These are phyloP conservation scores for Penicillium sp. DNA, from an alignment of 2,329 filamentous ascomycete species.

Conservation along the genomic window DNA sequence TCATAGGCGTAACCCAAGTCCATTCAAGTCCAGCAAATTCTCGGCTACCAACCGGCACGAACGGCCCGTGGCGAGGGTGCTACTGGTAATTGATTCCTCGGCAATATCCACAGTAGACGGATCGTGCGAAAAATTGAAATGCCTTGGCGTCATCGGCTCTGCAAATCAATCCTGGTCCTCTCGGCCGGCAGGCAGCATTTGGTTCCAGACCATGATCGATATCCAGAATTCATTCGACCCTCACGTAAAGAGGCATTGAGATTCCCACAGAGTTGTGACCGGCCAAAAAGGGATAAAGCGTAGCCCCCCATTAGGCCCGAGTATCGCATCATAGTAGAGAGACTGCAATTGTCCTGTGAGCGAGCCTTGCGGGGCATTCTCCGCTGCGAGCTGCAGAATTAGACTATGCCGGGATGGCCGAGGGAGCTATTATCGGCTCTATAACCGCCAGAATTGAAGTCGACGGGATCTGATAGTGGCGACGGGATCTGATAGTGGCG, in stretches of 20 bases:
- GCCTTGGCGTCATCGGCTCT: not conserved
- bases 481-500: not conserved
- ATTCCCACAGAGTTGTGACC: not conserved
- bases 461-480: not conserved
- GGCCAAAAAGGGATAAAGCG: not conserved
- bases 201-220: not conserved
- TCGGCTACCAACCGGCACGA: no score
- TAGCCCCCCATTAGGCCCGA: not conserved
- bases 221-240: not conserved
- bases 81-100: no score
- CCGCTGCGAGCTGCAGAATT: slow-evolving; percentile 5
- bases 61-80: no score
- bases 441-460: not conserved
- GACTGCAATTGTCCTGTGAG: not conserved
- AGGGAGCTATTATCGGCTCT: not conserved
- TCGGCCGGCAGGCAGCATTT: not conserved
- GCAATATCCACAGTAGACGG: not conserved
- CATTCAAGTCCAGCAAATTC: not conserved
- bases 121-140: not conserved
- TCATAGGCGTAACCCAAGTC: not conserved
- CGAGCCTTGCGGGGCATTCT: not conserved
- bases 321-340: not conserved
- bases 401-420: not conserved
- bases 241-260: not conserved
- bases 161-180: not conserved